A percentile compares a stretch with the other conserved stretches of the same genome.
phyloP scores from a whole-genome alignment of 2,329 filamentous ascomycete genomes.

The Elsinoe perseae region DNA sequence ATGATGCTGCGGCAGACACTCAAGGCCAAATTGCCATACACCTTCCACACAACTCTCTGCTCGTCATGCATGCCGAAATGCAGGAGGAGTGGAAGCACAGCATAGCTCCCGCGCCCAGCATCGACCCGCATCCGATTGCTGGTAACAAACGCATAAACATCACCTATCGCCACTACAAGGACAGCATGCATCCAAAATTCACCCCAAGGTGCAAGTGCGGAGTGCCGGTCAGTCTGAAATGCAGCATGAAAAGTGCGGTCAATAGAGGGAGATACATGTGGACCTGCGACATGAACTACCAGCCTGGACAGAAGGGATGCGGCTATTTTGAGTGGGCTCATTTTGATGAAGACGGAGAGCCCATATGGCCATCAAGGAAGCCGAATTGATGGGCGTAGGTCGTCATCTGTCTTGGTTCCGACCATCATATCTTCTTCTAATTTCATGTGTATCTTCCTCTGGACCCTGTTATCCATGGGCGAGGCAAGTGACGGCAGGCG shows the following conservation, averaged over 20 bases:
- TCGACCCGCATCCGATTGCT: conserved; percentile 77
- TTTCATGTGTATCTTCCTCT: too few species aligned
- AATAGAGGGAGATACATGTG: conserved; percentile 79
- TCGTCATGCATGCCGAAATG: conserved; percentile 97
- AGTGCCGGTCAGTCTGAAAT: conserved; percentile 61
- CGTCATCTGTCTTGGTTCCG: background rate
- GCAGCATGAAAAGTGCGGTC: conserved; percentile 69
- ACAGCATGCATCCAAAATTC: conserved; percentile 63
- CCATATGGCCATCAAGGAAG: conserved; percentile 46
- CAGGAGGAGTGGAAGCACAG: conserved; percentile 95
- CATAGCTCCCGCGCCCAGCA: conserved; percentile 64
- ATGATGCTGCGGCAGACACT: conserved; percentile 45
- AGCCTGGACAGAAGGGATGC: conserved; percentile 58
- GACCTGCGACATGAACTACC: conserved; percentile 78
- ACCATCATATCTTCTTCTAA: too few species aligned
- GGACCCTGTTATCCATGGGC: too few species aligned
- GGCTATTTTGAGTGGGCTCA: conserved; percentile 77
- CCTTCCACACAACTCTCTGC: conserved; percentile 84
- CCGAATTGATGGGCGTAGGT: background rate
- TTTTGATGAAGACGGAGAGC: conserved; percentile 80
- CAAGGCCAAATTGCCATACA: conserved; percentile 88
- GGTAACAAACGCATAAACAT: conserved; percentile 81
- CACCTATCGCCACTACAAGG: conserved; percentile 82
- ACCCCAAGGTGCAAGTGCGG: conserved; percentile 74
- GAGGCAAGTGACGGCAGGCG: too few species aligned